A percentile compares a stretch with the other conserved stretches of the same genome.
phyloP scores from a whole-genome alignment of 1,284 basidiomycete species.

The Ganoderma lingzhi region DNA sequence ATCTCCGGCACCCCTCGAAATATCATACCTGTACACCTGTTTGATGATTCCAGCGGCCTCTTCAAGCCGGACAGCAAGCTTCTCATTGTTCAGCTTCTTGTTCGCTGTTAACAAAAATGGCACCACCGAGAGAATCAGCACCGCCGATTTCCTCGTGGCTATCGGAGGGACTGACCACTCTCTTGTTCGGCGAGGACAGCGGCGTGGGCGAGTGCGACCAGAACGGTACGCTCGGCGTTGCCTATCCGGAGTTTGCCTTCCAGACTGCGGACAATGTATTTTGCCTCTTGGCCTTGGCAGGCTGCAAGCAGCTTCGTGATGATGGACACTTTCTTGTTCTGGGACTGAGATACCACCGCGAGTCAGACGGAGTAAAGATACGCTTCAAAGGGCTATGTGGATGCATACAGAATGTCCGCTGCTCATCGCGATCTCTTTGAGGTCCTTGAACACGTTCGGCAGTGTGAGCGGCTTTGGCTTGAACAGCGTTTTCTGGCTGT shows the following conservation, averaged over 20 bases:
- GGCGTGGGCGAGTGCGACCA: constrained; percentile 90
- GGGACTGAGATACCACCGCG: constrained; percentile 63
- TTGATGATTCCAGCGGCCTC: constrained; percentile 85
- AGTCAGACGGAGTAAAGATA: background rate
- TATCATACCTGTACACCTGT: constrained; percentile 85
- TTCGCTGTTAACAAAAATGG: constrained; percentile 52
- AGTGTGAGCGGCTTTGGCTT: constrained; percentile 93
- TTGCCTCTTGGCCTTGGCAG: constrained; percentile 90
- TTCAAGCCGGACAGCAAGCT: constrained; percentile 80
- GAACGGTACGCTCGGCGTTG: constrained; percentile 93
- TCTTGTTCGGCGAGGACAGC: constrained; percentile 82
- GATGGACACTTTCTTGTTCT: constrained; percentile 94
- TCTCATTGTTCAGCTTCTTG: constrained; percentile 80
- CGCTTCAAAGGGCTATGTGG: no score
- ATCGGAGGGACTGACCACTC: constrained; percentile 33
- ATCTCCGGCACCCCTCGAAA: background rate
- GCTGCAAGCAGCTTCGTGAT: constrained; percentile 95
- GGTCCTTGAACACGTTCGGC: constrained; percentile 85
- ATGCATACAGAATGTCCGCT: constrained; percentile 79
- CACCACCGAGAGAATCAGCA: background rate
- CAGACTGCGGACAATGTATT: constrained; percentile 95
- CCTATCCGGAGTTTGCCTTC: constrained; percentile 99
- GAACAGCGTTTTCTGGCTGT: constrained; percentile 94
- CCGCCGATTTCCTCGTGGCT: background rate
- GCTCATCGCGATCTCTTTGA: constrained; percentile 89